Conservation (phyloP, 1,284 basidiomycete species). For the Neotropicomus parvogracilis region DNA sequence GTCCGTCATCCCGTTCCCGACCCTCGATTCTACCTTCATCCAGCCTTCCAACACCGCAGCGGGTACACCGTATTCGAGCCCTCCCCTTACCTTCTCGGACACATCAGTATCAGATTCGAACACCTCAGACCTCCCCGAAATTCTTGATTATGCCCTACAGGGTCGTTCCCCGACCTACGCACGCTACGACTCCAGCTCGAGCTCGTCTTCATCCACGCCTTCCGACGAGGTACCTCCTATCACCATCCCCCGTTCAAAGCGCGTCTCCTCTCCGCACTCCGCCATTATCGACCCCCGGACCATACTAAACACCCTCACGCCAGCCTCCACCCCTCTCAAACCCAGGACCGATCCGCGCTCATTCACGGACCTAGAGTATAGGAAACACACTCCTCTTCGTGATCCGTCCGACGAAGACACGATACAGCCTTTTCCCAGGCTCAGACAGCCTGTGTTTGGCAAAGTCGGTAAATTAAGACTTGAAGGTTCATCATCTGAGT, state of each 20-base stretch:
- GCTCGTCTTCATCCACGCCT: constrained; percentile 34
- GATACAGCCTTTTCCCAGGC: constrained; percentile 7
- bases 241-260: constrained; percentile 35
- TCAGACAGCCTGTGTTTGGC: constrained; percentile 11
- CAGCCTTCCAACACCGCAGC: constrained; percentile 50
- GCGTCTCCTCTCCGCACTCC: constrained; percentile 32
- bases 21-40: constrained; percentile 31
- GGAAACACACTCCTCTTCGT: constrained; percentile 18
- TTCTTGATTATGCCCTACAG: constrained; percentile 13
- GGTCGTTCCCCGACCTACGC: constrained; percentile 12
- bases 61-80: constrained; percentile 33
- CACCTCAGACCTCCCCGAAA: constrained; percentile 6
- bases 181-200: constrained; percentile 34
- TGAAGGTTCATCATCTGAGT: constrained; percentile 27
- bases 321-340: constrained; percentile 37
- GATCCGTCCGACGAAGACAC: constrained; percentile 31
- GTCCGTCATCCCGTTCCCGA: constrained; percentile 36
- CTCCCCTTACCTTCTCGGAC: constrained; percentile 16
- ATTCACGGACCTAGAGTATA: constrained; percentile 26
- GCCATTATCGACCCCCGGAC: constrained; percentile 13
- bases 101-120: constrained; percentile 10
- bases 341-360: constrained; percentile 23
- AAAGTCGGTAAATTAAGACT: constrained; percentile 27
- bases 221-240: constrained; percentile 32
- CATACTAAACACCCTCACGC: constrained; percentile 39